Percentiles rank a stretch among this genome's conserved stretches.
Evolutionary conservation across 768 basidiomycete genomes (phyloP).

Genomic region (Suillus fuscotomentosus): DNA sequence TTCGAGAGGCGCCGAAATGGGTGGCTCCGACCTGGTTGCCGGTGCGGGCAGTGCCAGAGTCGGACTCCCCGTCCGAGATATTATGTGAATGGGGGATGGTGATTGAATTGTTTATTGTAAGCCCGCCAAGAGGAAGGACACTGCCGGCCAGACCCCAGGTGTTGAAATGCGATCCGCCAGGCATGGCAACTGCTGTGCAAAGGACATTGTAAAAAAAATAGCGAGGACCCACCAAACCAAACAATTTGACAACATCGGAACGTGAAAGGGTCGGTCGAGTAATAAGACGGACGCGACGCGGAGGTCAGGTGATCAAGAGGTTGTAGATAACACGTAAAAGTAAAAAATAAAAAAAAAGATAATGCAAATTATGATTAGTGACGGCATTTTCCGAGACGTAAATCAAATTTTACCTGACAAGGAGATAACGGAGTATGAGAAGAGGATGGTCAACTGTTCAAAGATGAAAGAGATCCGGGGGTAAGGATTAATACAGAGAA

Average conservation of each 20-base stretch:
- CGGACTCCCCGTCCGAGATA: slow-evolving; percentile 20
- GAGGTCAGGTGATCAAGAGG: slow-evolving; percentile 8
- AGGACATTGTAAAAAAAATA: slow-evolving; percentile 27
- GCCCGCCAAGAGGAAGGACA: slow-evolving; percentile 11
- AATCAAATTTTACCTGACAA: not conserved
- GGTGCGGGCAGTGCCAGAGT: slow-evolving; percentile 15
- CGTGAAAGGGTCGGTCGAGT: not conserved
- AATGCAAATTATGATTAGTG: not conserved
- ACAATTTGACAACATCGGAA: slow-evolving; percentile 25
- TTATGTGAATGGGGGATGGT: slow-evolving; percentile 14
- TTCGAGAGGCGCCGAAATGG: slow-evolving; percentile 13
- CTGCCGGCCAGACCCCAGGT: slow-evolving; percentile 13
- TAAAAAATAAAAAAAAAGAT: not conserved
- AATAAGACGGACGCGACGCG: slow-evolving; percentile 14
- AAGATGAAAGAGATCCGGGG: not conserved
- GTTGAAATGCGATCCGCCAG: slow-evolving; percentile 18
- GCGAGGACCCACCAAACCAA: slow-evolving; percentile 34
- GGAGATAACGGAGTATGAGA: not conserved
- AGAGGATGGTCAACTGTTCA: not conserved
- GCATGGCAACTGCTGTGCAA: slow-evolving; percentile 25
- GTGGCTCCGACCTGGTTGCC: slow-evolving; percentile 14
- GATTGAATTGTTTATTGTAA: slow-evolving; percentile 12
- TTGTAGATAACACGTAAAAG: slow-evolving; percentile 5
- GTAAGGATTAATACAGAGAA: not conserved
- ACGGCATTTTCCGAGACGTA: not conserved